Base-by-base conservation (phyloP, 495 filamentous ascomycete genomes). In the Stereocaulon alpinum region DNA sequence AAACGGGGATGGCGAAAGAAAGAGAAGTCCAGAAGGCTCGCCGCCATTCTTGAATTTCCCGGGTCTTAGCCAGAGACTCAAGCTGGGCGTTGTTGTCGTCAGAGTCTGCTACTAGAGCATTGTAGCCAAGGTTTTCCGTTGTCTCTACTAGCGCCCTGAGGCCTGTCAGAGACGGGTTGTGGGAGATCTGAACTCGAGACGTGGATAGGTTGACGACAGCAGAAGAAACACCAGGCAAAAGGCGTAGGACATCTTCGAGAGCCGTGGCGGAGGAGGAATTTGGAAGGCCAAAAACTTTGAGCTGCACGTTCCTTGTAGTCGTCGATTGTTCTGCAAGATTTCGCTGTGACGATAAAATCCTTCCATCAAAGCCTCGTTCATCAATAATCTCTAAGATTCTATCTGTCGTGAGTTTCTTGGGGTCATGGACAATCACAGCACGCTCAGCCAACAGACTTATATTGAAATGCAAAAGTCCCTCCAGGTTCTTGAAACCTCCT, bases 41-140 rank as follows among this genome's bases (percentile, higher is more conserved):
- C 61, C 78, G 83, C 93, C 93, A 99, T 69, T 95, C 89, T 53
- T 85, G 87, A 60, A 97, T 95, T 67, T 99, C 93, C 59, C 87
- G 91, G 0, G 92, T 96, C 70, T 99, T 99, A 11, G 94, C 84
- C 4, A 99, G 76, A 1, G 92, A 96, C 68, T 99, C 88, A 2
- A 99, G 79, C 68, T 99, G 93, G 4, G 94, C 92, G 70, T 95
- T 95, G 66, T 91, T 97, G 68, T 99, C 94, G 60, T 97, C 89
- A 44, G 84, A 83, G 63, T 97, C 91, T 2, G 92, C 84, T 27
- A 96, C 76, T 6, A 99, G 74, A 10, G 92, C 93, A 67, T 96
- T 96, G 70, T 88, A 88, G 5, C 89, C 88, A 9, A 79, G 71
- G 22, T 75, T 77, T 71, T 99, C 93, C 51, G 95, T 82, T 11